A percentile compares a stretch with the other conserved stretches of the same genome.
phyloP scores from a whole-genome alignment of 768 basidiomycete species.

The Lepiota venenata region DNA sequence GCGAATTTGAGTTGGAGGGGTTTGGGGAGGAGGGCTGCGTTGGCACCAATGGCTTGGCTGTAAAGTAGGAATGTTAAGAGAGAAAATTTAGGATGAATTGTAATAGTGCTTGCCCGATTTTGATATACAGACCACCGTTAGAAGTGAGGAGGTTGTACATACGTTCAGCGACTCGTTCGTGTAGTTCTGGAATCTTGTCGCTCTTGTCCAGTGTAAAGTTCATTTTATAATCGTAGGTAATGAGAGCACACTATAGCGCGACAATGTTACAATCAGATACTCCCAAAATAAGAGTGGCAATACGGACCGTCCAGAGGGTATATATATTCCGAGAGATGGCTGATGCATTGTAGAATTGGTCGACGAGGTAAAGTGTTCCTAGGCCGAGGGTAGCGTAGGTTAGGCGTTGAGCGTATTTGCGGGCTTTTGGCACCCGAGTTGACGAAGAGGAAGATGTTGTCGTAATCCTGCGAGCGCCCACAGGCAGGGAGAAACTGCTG shows the following conservation, averaged over 20 bases:
- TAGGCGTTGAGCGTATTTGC: constrained; percentile 26
- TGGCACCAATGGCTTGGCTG: constrained; percentile 80
- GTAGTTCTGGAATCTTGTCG: constrained; percentile 73
- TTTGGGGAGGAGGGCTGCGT: constrained; percentile 79
- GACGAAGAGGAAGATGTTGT: too few species aligned
- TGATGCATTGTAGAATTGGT: constrained; percentile 54
- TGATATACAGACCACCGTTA: constrained; percentile 86
- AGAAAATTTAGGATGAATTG: neutral
- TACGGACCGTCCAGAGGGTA: constrained; percentile 48
- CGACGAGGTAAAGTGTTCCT: constrained; percentile 40
- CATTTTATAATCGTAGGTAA: constrained; percentile 81
- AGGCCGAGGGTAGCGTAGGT: constrained; percentile 36
- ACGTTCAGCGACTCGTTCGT: constrained; percentile 79
- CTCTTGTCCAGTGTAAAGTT: constrained; percentile 78
- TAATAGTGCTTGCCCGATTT: constrained; percentile 50
- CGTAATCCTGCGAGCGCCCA: too few species aligned
- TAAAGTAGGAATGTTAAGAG: neutral
- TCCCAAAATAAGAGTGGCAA: neutral
- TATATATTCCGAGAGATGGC: constrained; percentile 50
- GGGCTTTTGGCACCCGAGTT: too few species aligned
- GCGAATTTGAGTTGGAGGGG: constrained; percentile 83
- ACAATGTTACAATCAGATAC: neutral
- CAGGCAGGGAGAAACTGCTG: too few species aligned
- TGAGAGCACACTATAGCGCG: constrained; percentile 55
- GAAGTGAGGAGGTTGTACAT: constrained; percentile 73